Base-by-base conservation (phyloP, 2,329 filamentous ascomycete species). In the Cladorrhinum sp. region DNA sequence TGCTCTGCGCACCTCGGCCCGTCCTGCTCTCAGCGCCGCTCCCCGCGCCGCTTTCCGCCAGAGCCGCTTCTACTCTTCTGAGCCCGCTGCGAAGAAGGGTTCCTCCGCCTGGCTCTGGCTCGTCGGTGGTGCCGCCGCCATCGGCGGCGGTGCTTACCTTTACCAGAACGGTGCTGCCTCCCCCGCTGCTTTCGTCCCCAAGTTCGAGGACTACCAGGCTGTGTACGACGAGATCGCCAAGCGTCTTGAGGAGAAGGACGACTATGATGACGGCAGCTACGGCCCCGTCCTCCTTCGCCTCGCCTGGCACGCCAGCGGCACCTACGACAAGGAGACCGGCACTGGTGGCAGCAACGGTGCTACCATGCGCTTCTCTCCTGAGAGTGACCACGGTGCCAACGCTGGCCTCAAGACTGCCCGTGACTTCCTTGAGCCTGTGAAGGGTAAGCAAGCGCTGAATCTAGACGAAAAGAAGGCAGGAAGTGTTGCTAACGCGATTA, bases 221-320 rank as follows among this genome's bases (percentile, higher is more conserved):
- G 91, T 98, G 57, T 98, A 98, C 81, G 85, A 97, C 75, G 88
- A 88, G 72, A 87, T 98, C 69, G 93, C 93, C 58, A 78, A 81
- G 72, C 82, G 82, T 63, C 81, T 98, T 58, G 88, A 95, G 76
- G 91, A 97, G 78, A 87, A 96, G 73, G 91, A 95, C 69, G 89
- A 97, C 67, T 98, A 98, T 75, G 93, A 98, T 72, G 93, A 99
- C 75, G 93, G 95, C 68, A 95, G 90, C 80, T 98, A 96, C 74
- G 93, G 92, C 60, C 95, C 93, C 25, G 92, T 98, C 63, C 81
- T 98, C 59, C 79, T 98, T 65, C 87, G 93, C 71, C 85, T 98
- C 68, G 93, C 92, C 64, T 98, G 95, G 93, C 95, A 98, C 80
- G 87, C 89, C 66, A 92, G 88, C 69, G 93, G 93, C 69, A 99